Evolutionary conservation across 1,284 basidiomycete genomes (phyloP), one percentile per base, ranked within the genome.

Genomic region (Ganoderma sp.): DNA sequence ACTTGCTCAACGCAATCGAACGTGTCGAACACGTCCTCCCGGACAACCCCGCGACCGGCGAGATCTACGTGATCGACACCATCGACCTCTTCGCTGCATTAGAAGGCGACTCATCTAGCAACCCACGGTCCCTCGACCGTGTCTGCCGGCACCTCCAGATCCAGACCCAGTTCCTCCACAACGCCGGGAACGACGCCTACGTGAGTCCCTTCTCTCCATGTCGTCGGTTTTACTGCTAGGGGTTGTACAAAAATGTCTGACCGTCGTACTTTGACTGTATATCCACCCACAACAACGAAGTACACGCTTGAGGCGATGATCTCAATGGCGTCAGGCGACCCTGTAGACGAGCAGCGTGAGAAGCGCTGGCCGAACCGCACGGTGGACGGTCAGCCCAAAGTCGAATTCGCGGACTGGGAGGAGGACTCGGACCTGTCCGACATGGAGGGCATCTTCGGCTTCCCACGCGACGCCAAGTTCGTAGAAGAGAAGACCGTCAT

Each of bases 131-230:
- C 0, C 84, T 95, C 17, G 84, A 87, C 66, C 84, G 85, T 34
- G 82, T 88, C 41, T 91, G 89, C 76, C 79, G 82, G 60, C 85
- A 88, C 57, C 83, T 95, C 10, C 84, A 87, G 63, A 83, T 94
- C 59, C 73, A 79, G 0, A 84, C 86, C 1, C 72, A 83, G 42
- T 83, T 84, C 73, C 80, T 93, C 65, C 93, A 95, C 81, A 95
- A 95, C 76, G 92, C 92, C 2, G 94, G 94, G 0, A 95, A 95
- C 75, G 93, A 95, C 78, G 93, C 93, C 0, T 84, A 90, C 76
- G 92, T 93, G 75, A 65, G 88, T 82, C 39, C 61, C 12, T 15
- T 59, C 22, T 8, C 52, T 14, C 48, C 32, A 45, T 12, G 8
- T 17, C n/a, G n/a, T 65, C n/a, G 15, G 14, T 42, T n/a, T 32